Evolutionary conservation across 2,329 filamentous ascomycete genomes (phyloP).

Genomic region (Phaeosphaeria sp.): DNA sequence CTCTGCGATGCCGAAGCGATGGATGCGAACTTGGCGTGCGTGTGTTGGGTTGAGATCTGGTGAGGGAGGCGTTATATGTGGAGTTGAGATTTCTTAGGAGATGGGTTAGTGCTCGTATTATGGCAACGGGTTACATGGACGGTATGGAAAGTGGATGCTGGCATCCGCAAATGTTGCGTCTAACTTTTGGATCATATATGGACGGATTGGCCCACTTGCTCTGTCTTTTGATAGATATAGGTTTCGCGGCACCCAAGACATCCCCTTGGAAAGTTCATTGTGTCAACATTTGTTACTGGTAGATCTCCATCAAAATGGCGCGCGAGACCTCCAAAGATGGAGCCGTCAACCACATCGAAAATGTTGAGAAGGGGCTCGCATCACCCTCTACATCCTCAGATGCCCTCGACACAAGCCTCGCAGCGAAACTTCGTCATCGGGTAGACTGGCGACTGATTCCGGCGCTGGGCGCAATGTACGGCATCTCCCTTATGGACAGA

Average conservation of each 20-base stretch:
- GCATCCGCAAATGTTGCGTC: not conserved
- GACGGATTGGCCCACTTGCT: not conserved
- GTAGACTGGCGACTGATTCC: conserved; percentile 35
- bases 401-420: conserved; percentile 22
- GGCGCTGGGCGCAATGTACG: conserved; percentile 31
- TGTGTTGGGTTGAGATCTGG: not conserved
- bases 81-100: conserved; percentile 3
- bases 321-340: conserved; percentile 22
- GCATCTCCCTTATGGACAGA: conserved; percentile 34
- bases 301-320: conserved; percentile 14
- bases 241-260: too few species aligned
- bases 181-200: not conserved
- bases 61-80: conserved; percentile 3
- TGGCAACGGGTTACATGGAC: not conserved
- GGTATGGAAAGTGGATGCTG: not conserved
- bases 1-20: not conserved
- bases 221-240: not conserved
- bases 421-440: conserved; percentile 26
- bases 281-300: not conserved
- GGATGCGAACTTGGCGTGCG: not conserved
- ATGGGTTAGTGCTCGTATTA: not conserved
- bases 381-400: conserved; percentile 17
- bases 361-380: conserved; percentile 25
- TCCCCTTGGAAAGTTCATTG: too few species aligned
- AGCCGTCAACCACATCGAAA: conserved; percentile 20